phyloP scores from a whole-genome alignment of 768 basidiomycete species.

The Fibroporia radiculosa region DNA sequence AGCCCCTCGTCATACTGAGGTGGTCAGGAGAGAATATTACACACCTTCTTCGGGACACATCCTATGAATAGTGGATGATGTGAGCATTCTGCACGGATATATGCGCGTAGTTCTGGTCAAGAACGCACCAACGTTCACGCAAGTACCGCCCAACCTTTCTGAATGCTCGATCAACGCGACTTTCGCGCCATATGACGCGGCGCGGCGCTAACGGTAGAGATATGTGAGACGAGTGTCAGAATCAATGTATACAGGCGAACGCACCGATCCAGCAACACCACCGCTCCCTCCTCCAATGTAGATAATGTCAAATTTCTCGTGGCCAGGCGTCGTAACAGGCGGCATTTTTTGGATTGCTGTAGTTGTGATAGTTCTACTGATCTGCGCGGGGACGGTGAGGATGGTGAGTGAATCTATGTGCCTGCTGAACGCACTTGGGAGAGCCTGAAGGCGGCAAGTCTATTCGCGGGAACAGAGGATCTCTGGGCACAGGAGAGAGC shows the following conservation, averaged over 20 bases:
- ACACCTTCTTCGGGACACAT: slow-evolving; percentile 95
- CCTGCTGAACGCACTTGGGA: background rate
- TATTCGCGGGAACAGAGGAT: background rate
- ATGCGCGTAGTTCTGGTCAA: too few species aligned
- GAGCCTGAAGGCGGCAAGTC: background rate
- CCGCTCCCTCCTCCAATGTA: slow-evolving; percentile 93
- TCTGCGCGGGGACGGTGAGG: background rate
- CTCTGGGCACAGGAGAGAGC: background rate
- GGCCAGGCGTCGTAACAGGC: slow-evolving; percentile 57
- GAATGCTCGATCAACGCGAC: slow-evolving; percentile 82
- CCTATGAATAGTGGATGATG: slow-evolving; percentile 33
- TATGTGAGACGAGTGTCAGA: slow-evolving; percentile 2
- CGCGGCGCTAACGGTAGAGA: slow-evolving; percentile 68
- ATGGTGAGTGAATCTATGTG: background rate
- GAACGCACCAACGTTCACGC: slow-evolving; percentile 99
- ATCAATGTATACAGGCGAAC: slow-evolving; percentile 19
- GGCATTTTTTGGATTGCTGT: slow-evolving; percentile 39
- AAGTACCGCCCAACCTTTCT: slow-evolving; percentile 81
- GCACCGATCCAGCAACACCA: slow-evolving; percentile 80
- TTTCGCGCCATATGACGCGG: slow-evolving; percentile 87
- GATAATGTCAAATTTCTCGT: slow-evolving; percentile 74
- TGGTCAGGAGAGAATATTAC: slow-evolving; percentile 11
- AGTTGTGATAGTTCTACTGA: background rate
- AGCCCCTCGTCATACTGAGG: too few species aligned
- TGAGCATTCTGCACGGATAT: background rate